Base-by-base conservation (phyloP, 1,284 basidiomycete species). In the Ganoderma lucidum region DNA sequence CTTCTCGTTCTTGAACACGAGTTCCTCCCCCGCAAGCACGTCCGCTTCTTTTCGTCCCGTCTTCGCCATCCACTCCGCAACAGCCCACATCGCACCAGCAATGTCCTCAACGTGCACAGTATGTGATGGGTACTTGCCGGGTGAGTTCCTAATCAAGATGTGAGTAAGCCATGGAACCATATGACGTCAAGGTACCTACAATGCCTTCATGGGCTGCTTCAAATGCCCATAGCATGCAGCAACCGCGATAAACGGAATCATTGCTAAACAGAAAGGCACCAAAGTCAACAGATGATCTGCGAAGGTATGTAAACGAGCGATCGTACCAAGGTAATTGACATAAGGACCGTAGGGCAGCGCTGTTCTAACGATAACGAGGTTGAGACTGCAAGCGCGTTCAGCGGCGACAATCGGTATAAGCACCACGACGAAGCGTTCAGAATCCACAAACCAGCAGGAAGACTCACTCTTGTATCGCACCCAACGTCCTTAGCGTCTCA, bases 141-240 rank as follows among this genome's bases (percentile, higher is more conserved):
- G 92, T 14, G 90, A 87, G 89, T 91, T 92, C 76, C 91, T 93
- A 71, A 12, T 28, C 77, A 14, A 66, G 55, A 6, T 48, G 35
- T 70, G 37, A 75, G 53, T n/a, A 41, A 41, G 32, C 6, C 9
- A 59, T 56, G 10, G 37, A 32, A 39, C n/a, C 32, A 23, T 66
- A 23, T 23, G 23, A 23, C 23, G 23, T 23, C 23, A 67, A 35
- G 23, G 23, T 23, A 68, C 45, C 80, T 90, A 78, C 81, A 94
- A 88, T 95, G 84, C 91, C 79, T 94, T 95, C 92, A 97, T 94
- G 4, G 95, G 93, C 76, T 94, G 91, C 76, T 93, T 89, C 77
- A 94, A 84, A 78, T 93, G 90, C 19, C 93, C 90, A 79, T 96
- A 96, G 23, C 96, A 91, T 51, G 93, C 90, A n/a, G 88, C 93